These are phyloP conservation scores for Trametes maxima DNA, from an alignment of 768 basidiomycete genomes.

Conservation along the genomic window DNA sequence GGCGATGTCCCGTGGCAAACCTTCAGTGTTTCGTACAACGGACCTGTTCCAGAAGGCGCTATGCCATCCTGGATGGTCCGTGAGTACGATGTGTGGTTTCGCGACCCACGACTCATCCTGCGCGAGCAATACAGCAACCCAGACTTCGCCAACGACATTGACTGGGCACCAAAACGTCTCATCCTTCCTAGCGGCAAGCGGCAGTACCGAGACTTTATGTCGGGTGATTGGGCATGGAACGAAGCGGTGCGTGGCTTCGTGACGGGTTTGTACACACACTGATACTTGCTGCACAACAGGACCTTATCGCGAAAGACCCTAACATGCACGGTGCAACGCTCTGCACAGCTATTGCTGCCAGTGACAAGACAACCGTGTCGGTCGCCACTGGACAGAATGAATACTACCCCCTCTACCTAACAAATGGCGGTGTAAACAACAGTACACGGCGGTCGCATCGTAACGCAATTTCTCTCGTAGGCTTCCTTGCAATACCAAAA, in stretches of 20 bases:
- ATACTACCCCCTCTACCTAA: slow-evolving; percentile 33
- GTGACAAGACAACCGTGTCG: slow-evolving; percentile 28
- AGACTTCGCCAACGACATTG: slow-evolving; percentile 28
- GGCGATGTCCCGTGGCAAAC: slow-evolving; percentile 42
- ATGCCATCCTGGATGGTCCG: slow-evolving; percentile 31
- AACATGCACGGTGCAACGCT: background rate
- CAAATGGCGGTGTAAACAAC: slow-evolving; percentile 29
- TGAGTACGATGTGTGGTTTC: slow-evolving; percentile 28
- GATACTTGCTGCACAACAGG: background rate
- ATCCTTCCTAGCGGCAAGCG: slow-evolving; percentile 11
- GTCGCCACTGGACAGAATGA: slow-evolving; percentile 31
- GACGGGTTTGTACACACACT: background rate
- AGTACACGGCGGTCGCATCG: slow-evolving; percentile 26
- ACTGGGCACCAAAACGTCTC: slow-evolving; percentile 25
- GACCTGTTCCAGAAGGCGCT: background rate
- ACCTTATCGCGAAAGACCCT: background rate
- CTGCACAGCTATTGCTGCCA: background rate
- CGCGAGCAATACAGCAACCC: slow-evolving; percentile 25
- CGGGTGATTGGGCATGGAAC: slow-evolving; percentile 12
- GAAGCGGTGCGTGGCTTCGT: slow-evolving; percentile 1
- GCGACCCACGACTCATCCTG: slow-evolving; percentile 19
- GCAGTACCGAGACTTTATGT: slow-evolving; percentile 25
- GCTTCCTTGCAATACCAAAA: slow-evolving; percentile 37
- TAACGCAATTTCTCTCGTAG: slow-evolving; percentile 20
- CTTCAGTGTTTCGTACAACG: slow-evolving; percentile 33